Conservation (phyloP, 257 asterid species). For the Verbena officinalis region DNA sequence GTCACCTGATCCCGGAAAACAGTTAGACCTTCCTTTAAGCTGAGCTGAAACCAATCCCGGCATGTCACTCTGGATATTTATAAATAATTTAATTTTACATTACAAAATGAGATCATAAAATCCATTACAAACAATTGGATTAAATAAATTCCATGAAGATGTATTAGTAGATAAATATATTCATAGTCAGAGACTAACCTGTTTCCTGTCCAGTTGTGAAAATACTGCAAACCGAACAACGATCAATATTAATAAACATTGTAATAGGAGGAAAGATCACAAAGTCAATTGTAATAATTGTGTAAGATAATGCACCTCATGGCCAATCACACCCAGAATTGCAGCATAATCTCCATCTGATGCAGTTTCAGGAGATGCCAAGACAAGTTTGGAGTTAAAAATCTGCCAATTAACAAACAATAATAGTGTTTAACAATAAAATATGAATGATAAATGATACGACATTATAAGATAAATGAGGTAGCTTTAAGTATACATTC, state of each 20-base stretch:
- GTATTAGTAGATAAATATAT: neutral
- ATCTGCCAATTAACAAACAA: slow-evolving; percentile 45
- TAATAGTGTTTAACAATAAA: neutral
- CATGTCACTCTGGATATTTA: slow-evolving; percentile 84
- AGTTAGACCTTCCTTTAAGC: slow-evolving; percentile 98
- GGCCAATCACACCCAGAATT: slow-evolving; percentile 72
- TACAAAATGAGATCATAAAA: too few species aligned
- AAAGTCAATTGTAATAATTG: neutral
- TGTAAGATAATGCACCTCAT: slow-evolving; percentile 45
- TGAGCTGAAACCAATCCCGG: slow-evolving; percentile 99
- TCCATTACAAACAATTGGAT: too few species aligned
- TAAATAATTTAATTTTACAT: neutral
- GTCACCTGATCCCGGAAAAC: slow-evolving; percentile 98
- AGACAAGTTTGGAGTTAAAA: slow-evolving; percentile 69
- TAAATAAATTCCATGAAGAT: neutral
- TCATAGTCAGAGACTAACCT: too few species aligned
- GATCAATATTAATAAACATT: neutral
- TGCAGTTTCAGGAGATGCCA: slow-evolving; percentile 75
- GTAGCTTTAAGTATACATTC: slow-evolving; percentile 46
- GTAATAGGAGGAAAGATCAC: neutral
- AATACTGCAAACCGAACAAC: slow-evolving; percentile 53
- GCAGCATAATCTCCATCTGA: slow-evolving; percentile 76
- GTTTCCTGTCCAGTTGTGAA: slow-evolving; percentile 87
- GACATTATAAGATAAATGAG: neutral
- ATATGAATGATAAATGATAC: neutral